These are phyloP conservation scores for Incumbomyces delicatus DNA, from an alignment of 2,329 filamentous ascomycete genomes.

Conservation along the genomic window DNA sequence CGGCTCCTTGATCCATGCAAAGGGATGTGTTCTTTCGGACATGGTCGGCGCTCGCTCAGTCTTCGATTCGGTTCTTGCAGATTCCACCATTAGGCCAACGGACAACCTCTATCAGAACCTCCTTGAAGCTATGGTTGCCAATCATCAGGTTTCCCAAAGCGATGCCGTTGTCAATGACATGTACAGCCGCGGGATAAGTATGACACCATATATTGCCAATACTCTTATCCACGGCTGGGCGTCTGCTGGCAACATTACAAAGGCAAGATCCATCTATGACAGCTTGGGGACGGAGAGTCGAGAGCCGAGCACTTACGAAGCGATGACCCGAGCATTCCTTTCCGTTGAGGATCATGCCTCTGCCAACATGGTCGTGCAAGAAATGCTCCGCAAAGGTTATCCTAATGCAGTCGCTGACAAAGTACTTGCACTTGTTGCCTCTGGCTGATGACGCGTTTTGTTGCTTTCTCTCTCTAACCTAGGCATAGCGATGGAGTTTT, in stretches of 20 bases:
- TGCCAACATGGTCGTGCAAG: conserved; percentile 70
- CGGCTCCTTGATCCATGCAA: conserved; percentile 88
- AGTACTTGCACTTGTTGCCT: conserved; percentile 76
- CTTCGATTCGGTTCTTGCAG: conserved; percentile 70
- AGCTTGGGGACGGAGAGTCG: conserved; percentile 67
- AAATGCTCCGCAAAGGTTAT: conserved; percentile 86
- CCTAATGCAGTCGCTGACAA: conserved; percentile 86
- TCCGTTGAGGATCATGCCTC: conserved; percentile 68
- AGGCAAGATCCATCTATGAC: conserved; percentile 70
- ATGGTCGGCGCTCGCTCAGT: conserved; percentile 70
- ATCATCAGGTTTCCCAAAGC: conserved; percentile 71
- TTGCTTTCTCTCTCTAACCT: conserved; percentile 1
- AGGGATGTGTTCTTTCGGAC: conserved; percentile 88
- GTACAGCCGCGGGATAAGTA: conserved; percentile 61
- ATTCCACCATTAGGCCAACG: conserved; percentile 58
- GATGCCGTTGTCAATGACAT: conserved; percentile 67
- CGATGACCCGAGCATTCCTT: conserved; percentile 91
- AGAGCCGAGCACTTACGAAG: conserved; percentile 96
- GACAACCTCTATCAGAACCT: conserved; percentile 90
- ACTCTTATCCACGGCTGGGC: conserved; percentile 97
- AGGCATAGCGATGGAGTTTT: conserved; percentile 6
- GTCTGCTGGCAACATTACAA: conserved; percentile 66
- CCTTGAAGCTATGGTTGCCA: conserved; percentile 96
- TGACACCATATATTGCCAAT: conserved; percentile 97
- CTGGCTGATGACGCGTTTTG: conserved; percentile 14